Percentiles rank a stretch among this genome's conserved stretches.
Evolutionary conservation across 371 early-diverging fungal genomes (phyloP).

Genomic region (Cokeromyces recurvatus): DNA sequence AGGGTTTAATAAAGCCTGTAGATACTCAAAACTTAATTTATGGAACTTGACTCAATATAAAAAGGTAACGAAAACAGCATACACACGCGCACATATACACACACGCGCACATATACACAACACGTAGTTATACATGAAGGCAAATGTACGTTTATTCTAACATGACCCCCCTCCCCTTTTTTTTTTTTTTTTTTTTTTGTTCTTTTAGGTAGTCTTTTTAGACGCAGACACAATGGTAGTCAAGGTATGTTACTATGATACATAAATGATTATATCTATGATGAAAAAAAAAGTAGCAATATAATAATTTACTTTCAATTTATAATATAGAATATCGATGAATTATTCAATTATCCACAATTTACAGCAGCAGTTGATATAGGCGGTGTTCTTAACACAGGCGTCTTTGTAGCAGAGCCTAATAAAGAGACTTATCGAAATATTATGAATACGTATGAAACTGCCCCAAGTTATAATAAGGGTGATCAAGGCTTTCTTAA

Average conservation of each 20-base stretch:
- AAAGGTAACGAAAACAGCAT: slow-evolving; percentile 15
- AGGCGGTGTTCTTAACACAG: slow-evolving; percentile 33
- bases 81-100: too few species aligned
- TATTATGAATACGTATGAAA: slow-evolving; percentile 22
- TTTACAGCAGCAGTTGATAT: slow-evolving; percentile 30
- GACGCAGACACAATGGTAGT: slow-evolving; percentile 38
- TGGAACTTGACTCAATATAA: slow-evolving; percentile 32
- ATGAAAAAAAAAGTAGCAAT: not conserved
- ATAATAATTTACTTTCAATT: not conserved
- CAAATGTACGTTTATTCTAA: too few species aligned
- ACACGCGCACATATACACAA: too few species aligned
- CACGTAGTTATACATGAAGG: too few species aligned
- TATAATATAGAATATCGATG: slow-evolving; percentile 16
- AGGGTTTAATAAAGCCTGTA: slow-evolving; percentile 35
- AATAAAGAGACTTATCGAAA: slow-evolving; percentile 16
- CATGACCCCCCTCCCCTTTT: too few species aligned
- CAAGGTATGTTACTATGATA: not conserved
- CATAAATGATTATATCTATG: too few species aligned
- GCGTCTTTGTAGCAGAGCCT: slow-evolving; percentile 35
- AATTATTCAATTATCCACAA: slow-evolving; percentile 28
- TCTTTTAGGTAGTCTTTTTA: slow-evolving; percentile 24
- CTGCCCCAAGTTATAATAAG: slow-evolving; percentile 28
- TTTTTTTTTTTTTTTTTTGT: not conserved
- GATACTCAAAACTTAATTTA: slow-evolving; percentile 33
- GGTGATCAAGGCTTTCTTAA: slow-evolving; percentile 38